Base-by-base conservation (phyloP, 106 monocot species). In the Acorus gramineus region DNA sequence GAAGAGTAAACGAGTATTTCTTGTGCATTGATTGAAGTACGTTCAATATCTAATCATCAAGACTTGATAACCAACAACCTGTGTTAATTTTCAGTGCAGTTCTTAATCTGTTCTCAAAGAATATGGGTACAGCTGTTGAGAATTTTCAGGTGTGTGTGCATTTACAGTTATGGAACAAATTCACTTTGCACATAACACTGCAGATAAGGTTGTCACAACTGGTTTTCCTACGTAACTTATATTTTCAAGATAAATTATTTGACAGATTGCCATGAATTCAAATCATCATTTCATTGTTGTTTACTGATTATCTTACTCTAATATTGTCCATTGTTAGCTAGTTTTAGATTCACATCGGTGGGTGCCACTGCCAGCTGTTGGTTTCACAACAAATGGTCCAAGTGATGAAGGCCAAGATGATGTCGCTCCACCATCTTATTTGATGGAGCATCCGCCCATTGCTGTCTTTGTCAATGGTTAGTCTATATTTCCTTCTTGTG, bases 401-500 rank as follows among this genome's bases (percentile, higher is more conserved):
- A 69, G 61, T 61, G 85, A 85, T 65, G 85, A 91, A 74, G 79
- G 61, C 65, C 73, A 75, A 5, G 85, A 85, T 79, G 96, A 87
- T 75, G 77, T 91, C 51, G 66, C 83, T 51, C 96, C 96, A 46
- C 96, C 91, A 59, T 88, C 91, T 71, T 62, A 79, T 50, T 61
- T 96, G 69, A 96, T 96, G 96, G 96, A 96, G 71, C 87, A 87
- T 76, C 85, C 87, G 59, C 91, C 96, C 71, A 66, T 96, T 71
- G 96, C 96, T 51, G 87, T 96, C 45, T 96, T 96, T 79, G 82
- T 96, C 52, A 96, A 96, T 81, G 85, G 96, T 96, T 74, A 82
- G 57, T 57, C 28, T 28, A 28, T 28, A 28, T 28, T 28, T 28
- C 28, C 28, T 28, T 28, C 28, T 28, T 28, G 28, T 28, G 28